Percentiles rank a stretch among this genome's conserved stretches.
phyloP scores from a whole-genome alignment of 805 yeast genomes.

The Saccharomycopsis schoenii region DNA sequence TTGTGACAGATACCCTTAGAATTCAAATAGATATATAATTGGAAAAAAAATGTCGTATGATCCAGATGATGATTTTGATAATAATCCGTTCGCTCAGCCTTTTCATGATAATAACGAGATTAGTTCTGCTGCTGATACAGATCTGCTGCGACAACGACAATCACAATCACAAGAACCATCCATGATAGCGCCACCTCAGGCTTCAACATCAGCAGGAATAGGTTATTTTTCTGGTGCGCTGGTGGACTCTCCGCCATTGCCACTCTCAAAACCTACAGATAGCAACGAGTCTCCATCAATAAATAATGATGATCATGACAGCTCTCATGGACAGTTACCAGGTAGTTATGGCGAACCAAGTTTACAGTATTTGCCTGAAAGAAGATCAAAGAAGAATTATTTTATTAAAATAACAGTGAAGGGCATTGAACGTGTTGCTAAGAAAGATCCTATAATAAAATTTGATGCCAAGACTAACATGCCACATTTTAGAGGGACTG shows the following conservation, averaged over 20 bases:
- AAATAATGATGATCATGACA: background rate
- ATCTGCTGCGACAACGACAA: no score
- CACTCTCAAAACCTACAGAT: conserved; percentile 10
- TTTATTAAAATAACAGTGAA: conserved; percentile 47
- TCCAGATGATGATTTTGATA: conserved; percentile 44
- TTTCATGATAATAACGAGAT: conserved; percentile 20
- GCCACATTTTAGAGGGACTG: conserved; percentile 63
- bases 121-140: background rate
- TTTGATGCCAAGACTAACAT: conserved; percentile 58
- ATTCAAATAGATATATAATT: no score
- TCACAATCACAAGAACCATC: background rate
- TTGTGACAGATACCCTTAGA: background rate
- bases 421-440: conserved; percentile 59
- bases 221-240: background rate
- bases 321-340: conserved; percentile 6
- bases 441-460: conserved; percentile 63
- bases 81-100: conserved; percentile 53
- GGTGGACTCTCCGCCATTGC: background rate
- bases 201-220: background rate
- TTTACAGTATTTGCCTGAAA: conserved; percentile 21
- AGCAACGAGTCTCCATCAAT: background rate
- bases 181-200: background rate
- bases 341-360: conserved; percentile 14
- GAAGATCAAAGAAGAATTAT: conserved; percentile 24
- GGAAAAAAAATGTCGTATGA: conserved; percentile 28